These are phyloP conservation scores for Suillus lakei DNA, from an alignment of 768 basidiomycete genomes.

Conservation along the genomic window DNA sequence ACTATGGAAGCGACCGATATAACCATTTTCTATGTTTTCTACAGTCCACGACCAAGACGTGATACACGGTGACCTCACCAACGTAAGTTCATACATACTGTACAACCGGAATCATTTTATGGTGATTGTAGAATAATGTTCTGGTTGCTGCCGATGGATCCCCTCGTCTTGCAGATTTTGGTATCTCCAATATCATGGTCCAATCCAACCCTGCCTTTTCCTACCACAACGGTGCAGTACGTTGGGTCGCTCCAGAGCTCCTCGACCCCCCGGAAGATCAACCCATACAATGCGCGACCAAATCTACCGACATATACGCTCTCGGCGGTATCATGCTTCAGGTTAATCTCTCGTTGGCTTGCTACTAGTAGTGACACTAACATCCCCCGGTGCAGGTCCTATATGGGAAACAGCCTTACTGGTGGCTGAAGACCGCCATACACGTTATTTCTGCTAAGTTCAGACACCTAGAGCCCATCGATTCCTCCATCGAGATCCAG, in stretches of 20 bases:
- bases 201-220: slow-evolving; percentile 35
- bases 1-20: background rate
- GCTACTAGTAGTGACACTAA: background rate
- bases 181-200: slow-evolving; percentile 44
- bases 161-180: slow-evolving; percentile 41
- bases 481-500: slow-evolving; percentile 11
- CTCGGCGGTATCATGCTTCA: slow-evolving; percentile 26
- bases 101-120: background rate
- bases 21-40: background rate
- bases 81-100: background rate
- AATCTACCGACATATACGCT: slow-evolving; percentile 24
- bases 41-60: slow-evolving; percentile 13
- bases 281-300: slow-evolving; percentile 11
- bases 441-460: slow-evolving; percentile 27
- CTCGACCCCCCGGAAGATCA: slow-evolving; percentile 3
- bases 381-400: slow-evolving; percentile 27
- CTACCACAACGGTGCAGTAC: slow-evolving; percentile 21
- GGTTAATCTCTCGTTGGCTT: slow-evolving; percentile 10
- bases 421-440: slow-evolving; percentile 25
- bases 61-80: slow-evolving; percentile 16
- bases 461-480: slow-evolving; percentile 17
- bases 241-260: slow-evolving; percentile 24
- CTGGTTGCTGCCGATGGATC: slow-evolving; percentile 11
- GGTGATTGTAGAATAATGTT: slow-evolving; percentile 12
- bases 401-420: slow-evolving; percentile 26